A percentile compares a stretch with the other conserved stretches of the same genome.
phyloP scores from a whole-genome alignment of 345 rosid genomes.

The Crucihimalaya himalaica region DNA sequence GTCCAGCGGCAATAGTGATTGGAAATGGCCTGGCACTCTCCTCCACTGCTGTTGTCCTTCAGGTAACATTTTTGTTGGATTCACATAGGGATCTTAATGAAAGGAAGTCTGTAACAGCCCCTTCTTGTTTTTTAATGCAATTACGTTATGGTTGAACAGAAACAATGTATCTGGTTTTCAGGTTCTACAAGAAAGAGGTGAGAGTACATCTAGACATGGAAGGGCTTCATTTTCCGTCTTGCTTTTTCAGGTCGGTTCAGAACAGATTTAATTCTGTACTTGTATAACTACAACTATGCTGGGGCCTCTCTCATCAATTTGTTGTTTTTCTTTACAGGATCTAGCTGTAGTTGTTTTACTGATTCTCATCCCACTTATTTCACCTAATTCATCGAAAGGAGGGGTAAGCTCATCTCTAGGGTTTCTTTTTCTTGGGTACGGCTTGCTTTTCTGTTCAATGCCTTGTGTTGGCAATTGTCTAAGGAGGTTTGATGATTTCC shows the following conservation, averaged over 20 bases:
- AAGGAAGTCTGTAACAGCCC: neutral
- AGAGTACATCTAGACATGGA: slow-evolving; percentile 99
- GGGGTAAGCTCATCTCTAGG: slow-evolving; percentile 65
- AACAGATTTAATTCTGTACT: slow-evolving; percentile 6
- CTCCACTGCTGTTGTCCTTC: slow-evolving; percentile 97
- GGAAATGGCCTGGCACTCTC: slow-evolving; percentile 98
- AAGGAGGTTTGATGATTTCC: slow-evolving; percentile 8
- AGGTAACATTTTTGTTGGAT: slow-evolving; percentile 50
- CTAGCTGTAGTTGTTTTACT: slow-evolving; percentile 97
- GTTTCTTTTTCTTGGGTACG: slow-evolving; percentile 17
- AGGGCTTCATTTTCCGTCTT: slow-evolving; percentile 98
- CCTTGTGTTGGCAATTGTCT: neutral
- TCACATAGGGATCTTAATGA: slow-evolving; percentile 1
- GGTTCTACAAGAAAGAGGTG: slow-evolving; percentile 99
- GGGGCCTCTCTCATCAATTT: slow-evolving; percentile 31
- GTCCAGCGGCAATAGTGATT: slow-evolving; percentile 94
- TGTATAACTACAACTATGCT: slow-evolving; percentile 11
- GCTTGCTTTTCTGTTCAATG: slow-evolving; percentile 13
- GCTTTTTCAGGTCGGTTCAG: slow-evolving; percentile 80
- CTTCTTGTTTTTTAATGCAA: slow-evolving; percentile 20
- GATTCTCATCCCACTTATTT: slow-evolving; percentile 96
- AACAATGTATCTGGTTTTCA: slow-evolving; percentile 40
- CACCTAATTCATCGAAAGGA: slow-evolving; percentile 98
- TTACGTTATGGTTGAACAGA: slow-evolving; percentile 14
- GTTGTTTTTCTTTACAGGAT: slow-evolving; percentile 59